Evolutionary conservation across 768 basidiomycete species (phyloP), one percentile per base, ranked within the genome.

Genomic region (Mycena polygramma): DNA sequence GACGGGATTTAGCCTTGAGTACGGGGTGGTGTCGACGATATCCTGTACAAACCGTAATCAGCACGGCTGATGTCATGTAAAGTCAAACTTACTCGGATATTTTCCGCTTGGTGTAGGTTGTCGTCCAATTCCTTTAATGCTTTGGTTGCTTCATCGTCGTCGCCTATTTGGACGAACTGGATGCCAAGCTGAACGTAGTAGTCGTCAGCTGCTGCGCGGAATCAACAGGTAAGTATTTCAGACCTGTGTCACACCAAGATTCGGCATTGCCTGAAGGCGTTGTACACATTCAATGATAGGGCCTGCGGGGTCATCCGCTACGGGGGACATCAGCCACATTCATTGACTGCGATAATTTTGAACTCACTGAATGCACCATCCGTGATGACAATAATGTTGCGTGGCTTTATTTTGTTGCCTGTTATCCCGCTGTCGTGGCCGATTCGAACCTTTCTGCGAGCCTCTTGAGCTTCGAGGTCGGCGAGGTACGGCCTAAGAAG

Each of bases 141-240:
- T 80, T 2, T 82, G 73, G 51, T 89, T 82, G 68, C 76, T 48
- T 52, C 72, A 39, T 65, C 75, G 74, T 76, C 78, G 69, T 87
- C 76, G 1, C 92, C 92, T 45, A 94, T 87, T 78, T 94, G 93
- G 1, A 94, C 86, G 62, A 94, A 91, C 70, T 92, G 91, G 30
- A 92, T 86, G 0, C 91, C 90, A 19, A 92, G 81, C 86, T 92
- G 24, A 1, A 9, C 19, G 1, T n/a, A 2, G 7, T 6, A 30
- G 30, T 30, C 30, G 7, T 55, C 26, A 48, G 17, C 26, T 43
- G 9, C 1, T 2, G 30, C 30, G 30, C 26, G 15, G 36, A 26
- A 1, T 20, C 11, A 7, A 19, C 17, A 10, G 37, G 10, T 11
- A 19, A 30, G 15, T 15, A 14, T 11, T 5, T n/a, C 58, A 14